Percentiles rank a stretch among this genome's conserved stretches.
These are phyloP conservation scores for Thraustochytrium sp. DNA, from an alignment of 352 stramenopile species.

Conservation along the genomic window DNA sequence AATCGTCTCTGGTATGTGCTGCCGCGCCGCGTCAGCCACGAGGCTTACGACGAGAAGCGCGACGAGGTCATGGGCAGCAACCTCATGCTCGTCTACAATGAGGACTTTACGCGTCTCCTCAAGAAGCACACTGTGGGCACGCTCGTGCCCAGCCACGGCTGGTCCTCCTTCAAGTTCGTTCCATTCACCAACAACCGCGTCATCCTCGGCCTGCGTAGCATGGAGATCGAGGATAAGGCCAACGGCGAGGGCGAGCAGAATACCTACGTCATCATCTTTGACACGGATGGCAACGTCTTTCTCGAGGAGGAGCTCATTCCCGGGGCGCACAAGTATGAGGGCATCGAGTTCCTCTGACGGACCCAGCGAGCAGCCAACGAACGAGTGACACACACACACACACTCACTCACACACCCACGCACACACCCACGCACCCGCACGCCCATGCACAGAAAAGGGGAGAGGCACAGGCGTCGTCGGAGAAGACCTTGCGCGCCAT, in stretches of 20 bases:
- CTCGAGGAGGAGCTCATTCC: slow-evolving; percentile 81
- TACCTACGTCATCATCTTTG: slow-evolving; percentile 85
- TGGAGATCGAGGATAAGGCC: slow-evolving; percentile 75
- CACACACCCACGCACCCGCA: too few relatives aligned
- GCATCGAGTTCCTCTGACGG: slow-evolving; percentile 71
- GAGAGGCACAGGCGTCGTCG: too few relatives aligned
- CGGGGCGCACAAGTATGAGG: slow-evolving; percentile 83
- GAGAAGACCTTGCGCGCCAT: too few relatives aligned
- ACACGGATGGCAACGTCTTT: slow-evolving; percentile 76
- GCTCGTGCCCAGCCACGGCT: slow-evolving; percentile 74
- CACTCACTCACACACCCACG: too few relatives aligned
- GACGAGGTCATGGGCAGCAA: slow-evolving; percentile 87
- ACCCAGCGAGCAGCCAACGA: too few relatives aligned
- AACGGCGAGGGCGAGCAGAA: slow-evolving; percentile 40
- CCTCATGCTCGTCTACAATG: slow-evolving; percentile 75
- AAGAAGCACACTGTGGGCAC: slow-evolving; percentile 67
- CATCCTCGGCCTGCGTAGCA: slow-evolving; percentile 86
- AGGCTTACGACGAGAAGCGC: slow-evolving; percentile 88
- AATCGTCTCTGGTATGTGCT: slow-evolving; percentile 95
- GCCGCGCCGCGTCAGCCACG: slow-evolving; percentile 84
- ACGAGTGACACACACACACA: too few relatives aligned
- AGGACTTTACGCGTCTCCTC: slow-evolving; percentile 76
- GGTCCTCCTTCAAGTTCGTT: slow-evolving; percentile 90
- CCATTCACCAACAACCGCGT: slow-evolving; percentile 75
- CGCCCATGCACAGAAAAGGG: too few relatives aligned